Evolutionary conservation across 2,329 filamentous ascomycete genomes (phyloP).

Genomic region (Lasiodiplodia citricola): DNA sequence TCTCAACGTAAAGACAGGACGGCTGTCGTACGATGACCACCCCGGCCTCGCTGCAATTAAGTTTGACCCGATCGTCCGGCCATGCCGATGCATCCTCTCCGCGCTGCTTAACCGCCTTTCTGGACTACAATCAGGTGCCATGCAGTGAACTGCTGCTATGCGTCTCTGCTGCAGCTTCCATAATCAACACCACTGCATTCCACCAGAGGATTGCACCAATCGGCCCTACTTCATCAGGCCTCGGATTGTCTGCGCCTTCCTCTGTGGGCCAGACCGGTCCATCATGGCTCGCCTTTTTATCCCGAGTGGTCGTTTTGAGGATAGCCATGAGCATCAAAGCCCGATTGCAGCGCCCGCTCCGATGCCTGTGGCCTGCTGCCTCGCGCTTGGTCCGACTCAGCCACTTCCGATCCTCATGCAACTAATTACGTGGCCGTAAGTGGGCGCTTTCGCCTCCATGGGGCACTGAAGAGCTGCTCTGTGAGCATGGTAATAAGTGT

Average conservation of each 20-base stretch:
- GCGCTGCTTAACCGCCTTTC: background rate
- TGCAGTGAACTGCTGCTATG: background rate
- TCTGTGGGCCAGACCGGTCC: conserved; percentile 8
- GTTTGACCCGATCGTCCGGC: background rate
- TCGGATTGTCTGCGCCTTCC: background rate
- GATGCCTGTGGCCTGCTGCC: background rate
- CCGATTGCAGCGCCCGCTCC: conserved; percentile 11
- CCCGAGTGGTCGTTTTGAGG: conserved; percentile 9
- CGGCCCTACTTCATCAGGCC: conserved; percentile 12
- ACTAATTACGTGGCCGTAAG: background rate
- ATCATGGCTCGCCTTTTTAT: background rate
- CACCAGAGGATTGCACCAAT: background rate
- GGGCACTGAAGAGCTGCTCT: background rate
- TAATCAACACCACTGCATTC: background rate
- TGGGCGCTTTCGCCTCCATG: background rate
- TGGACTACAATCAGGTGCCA: background rate
- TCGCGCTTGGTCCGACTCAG: background rate
- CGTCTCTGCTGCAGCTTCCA: background rate
- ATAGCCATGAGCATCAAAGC: conserved; percentile 9
- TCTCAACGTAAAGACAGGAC: conserved; percentile 1
- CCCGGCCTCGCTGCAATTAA: conserved; percentile 1
- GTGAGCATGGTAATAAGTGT: background rate
- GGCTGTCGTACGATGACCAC: conserved; percentile 17
- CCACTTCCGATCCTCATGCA: background rate
- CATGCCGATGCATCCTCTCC: background rate